Evolutionary conservation across 2,329 filamentous ascomycete species (phyloP).

Genomic region (Talaromyces marneffei): DNA sequence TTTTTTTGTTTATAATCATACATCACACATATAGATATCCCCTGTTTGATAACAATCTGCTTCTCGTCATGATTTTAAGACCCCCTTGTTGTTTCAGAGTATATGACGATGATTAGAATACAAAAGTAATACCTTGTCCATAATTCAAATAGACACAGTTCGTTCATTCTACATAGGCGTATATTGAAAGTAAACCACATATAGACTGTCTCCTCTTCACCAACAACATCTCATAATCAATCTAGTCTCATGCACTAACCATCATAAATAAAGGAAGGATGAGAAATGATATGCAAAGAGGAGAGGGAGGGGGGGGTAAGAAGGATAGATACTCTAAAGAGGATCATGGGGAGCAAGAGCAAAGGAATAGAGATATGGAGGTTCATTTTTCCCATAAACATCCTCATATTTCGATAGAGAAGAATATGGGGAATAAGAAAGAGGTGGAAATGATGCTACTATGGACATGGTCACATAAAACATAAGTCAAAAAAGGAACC

Average conservation of each 20-base stretch:
- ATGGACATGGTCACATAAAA: conserved; percentile 14
- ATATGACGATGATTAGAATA: too few species aligned
- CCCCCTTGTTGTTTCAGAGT: too few species aligned
- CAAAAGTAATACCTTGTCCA: too few species aligned
- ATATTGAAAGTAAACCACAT: not conserved
- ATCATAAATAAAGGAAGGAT: not conserved
- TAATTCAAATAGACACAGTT: not conserved
- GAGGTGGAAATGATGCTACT: conserved; percentile 10
- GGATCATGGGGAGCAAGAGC: not conserved
- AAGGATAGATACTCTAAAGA: not conserved
- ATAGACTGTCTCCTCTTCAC: not conserved
- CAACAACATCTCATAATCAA: not conserved
- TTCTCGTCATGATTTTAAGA: not conserved
- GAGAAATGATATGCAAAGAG: not conserved
- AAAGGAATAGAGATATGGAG: not conserved
- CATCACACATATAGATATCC: conserved; percentile 12
- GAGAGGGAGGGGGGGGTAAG: too few species aligned
- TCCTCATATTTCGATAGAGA: not conserved
- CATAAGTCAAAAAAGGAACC: not conserved
- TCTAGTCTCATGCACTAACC: not conserved
- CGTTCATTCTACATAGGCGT: not conserved
- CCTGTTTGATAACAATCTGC: not conserved
- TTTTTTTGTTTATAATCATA: not conserved
- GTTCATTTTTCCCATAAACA: not conserved
- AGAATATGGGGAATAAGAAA: not conserved